Evolutionary conservation across 768 basidiomycete species (phyloP), one percentile per base, ranked within the genome.

Genomic region (Boletus speciosus): DNA sequence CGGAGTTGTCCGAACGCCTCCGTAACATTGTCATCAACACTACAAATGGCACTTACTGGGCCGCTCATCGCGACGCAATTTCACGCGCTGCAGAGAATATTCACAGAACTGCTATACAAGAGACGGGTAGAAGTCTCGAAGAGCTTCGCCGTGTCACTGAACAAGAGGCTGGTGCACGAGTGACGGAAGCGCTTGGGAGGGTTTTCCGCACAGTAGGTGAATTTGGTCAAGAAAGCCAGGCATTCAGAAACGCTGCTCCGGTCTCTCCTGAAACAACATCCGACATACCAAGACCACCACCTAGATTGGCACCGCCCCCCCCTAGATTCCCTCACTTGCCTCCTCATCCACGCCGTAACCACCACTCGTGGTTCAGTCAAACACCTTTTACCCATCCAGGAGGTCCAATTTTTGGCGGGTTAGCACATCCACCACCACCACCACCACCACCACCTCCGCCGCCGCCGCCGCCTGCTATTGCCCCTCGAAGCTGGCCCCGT

Each of bases 11-110:
- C 4, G 84, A 87, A 51, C 79, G 78, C 41, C 65, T 92, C 52
- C 83, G 81, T 52, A 84, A 80, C 63, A 80, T 92, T 34, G 66
- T 83, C 42, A 73, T 73, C 47, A 88, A 90, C 59, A 74, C 84
- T 5, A 74, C 77, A 6, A 81, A 74, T 47, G 89, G 88, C 23
- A 74, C 78, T 9, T 91, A 92, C 64, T 92, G 86, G 88, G 67
- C 73, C 35, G 68, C 76, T 29, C 86, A 89, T 61, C 80, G 84
- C 45, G 79, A 80, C 9, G 72, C 79, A 3, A 68, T 89, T 41
- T 78, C 82, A 8, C 79, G 80, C 21, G 81, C 83, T 19, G 83
- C 82, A 4, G 77, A 79, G 34, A 75, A 79, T 35, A 61, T 86
- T 8, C 75, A 79, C 15, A 80, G 78, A 49, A 73, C 73, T 43